Conservation (phyloP, 345 rosid species). For the Psidium friedrichsthalianum region DNA sequence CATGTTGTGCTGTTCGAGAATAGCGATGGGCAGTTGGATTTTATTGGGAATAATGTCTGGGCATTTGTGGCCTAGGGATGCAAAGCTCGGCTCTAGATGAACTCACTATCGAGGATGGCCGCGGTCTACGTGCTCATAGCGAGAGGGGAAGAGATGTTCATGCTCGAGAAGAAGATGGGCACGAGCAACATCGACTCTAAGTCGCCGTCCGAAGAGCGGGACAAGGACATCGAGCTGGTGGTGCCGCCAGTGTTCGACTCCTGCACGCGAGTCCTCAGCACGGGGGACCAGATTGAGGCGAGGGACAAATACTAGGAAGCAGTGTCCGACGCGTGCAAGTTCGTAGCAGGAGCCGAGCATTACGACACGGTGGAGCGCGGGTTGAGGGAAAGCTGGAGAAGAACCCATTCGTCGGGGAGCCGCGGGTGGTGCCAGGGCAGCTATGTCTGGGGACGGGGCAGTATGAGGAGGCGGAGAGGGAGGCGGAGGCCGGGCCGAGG, state of each 20-base stretch:
- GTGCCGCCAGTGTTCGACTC: constrained; percentile 58
- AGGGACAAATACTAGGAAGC: constrained; percentile 76
- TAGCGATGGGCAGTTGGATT: constrained; percentile 50
- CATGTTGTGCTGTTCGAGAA: constrained; percentile 51
- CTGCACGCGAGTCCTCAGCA: constrained; percentile 45
- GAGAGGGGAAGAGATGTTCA: constrained; percentile 69
- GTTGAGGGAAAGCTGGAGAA: constrained; percentile 37
- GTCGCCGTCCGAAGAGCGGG: constrained; percentile 15
- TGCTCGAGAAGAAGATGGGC: constrained; percentile 34
- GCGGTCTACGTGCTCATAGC: constrained; percentile 49
- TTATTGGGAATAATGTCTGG: constrained; percentile 34
- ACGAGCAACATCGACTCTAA: constrained; percentile 15
- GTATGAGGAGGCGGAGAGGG: constrained; percentile 63
- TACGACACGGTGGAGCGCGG: constrained; percentile 41
- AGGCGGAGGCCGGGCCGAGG: constrained; percentile 50
- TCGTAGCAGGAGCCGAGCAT: neutral
- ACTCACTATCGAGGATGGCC: constrained; percentile 68
- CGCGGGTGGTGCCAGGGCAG: constrained; percentile 66
- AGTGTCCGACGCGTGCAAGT: constrained; percentile 31
- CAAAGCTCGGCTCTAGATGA: constrained; percentile 84
- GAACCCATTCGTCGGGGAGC: constrained; percentile 86
- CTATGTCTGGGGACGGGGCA: constrained; percentile 41
- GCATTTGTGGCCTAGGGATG: constrained; percentile 82
- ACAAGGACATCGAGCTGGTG: constrained; percentile 63
- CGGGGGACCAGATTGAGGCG: constrained; percentile 48